phyloP scores from a whole-genome alignment of 1,139 yeast genomes.

The Candida tropicalis region DNA sequence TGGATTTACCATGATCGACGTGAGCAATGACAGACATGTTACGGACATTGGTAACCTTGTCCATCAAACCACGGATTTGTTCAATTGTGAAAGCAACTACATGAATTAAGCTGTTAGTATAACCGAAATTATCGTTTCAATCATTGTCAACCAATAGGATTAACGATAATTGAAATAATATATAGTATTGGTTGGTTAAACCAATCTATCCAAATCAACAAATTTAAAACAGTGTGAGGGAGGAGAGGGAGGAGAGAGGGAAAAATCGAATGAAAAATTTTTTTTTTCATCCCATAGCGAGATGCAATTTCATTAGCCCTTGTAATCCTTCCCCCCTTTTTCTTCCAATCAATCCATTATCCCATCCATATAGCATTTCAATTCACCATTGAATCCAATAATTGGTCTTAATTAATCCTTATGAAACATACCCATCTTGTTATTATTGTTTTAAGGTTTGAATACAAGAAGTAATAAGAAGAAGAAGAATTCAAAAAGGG shows the following conservation, averaged over 20 bases:
- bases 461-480: constrained; percentile 17
- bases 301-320: no score
- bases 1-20: constrained; percentile 99
- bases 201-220: no score
- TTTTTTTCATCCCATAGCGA: not conserved
- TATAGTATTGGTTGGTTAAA: no score
- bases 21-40: constrained; percentile 99
- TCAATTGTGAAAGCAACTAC: constrained; percentile 76
- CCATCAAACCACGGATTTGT: constrained; percentile 99
- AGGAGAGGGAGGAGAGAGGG: not conserved
- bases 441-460: constrained; percentile 18
- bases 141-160: not conserved
- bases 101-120: constrained; percentile 14
- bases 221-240: no score
- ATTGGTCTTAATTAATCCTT: not conserved
- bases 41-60: constrained; percentile 99
- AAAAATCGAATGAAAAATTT: not conserved
- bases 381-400: not conserved
- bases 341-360: no score
- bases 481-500: not conserved
- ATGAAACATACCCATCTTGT: constrained; percentile 46
- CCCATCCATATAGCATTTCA: not conserved
- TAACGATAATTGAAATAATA: not conserved
- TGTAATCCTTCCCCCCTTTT: no score
- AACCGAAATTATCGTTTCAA: not conserved